A percentile compares a stretch with the other conserved stretches of the same genome.
phyloP scores from a whole-genome alignment of 306 rosid genomes.

The Calophaca sinica region DNA sequence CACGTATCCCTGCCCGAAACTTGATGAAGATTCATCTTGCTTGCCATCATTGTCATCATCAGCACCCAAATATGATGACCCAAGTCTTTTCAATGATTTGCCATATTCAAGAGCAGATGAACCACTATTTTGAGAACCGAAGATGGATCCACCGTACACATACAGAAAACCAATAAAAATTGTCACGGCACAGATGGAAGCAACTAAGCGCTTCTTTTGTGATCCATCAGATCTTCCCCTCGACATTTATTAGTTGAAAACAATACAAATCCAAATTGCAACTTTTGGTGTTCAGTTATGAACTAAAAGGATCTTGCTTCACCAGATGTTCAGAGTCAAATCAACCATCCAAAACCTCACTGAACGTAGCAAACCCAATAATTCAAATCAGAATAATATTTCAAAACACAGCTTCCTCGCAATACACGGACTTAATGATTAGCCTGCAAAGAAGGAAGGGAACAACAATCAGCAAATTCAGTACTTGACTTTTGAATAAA shows the following conservation, averaged over 20 bases:
- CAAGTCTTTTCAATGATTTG: constrained; percentile 78
- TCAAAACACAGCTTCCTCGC: constrained; percentile 35
- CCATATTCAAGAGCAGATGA: constrained; percentile 85
- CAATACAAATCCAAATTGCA: constrained; percentile 45
- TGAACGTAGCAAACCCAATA: constrained; percentile 5
- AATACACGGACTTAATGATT: constrained; percentile 9
- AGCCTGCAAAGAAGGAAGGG: constrained; percentile 53
- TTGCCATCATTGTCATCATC: constrained; percentile 74
- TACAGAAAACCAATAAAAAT: constrained; percentile 80
- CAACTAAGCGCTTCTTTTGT: constrained; percentile 76
- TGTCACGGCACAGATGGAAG: constrained; percentile 62
- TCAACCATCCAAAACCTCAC: constrained; percentile 26
- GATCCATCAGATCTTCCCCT: constrained; percentile 89
- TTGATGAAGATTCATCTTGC: constrained; percentile 71
- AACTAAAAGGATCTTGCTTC: constrained; percentile 46
- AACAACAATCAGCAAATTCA: constrained; percentile 42
- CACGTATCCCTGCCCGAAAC: constrained; percentile 61
- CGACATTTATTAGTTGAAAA: constrained; percentile 59
- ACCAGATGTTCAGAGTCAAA: constrained; percentile 43
- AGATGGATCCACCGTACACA: constrained; percentile 84
- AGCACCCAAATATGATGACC: constrained; percentile 77
- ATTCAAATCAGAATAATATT: constrained; percentile 35
- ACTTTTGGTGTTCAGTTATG: constrained; percentile 36
- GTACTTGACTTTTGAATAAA: constrained; percentile 26
- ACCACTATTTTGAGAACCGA: constrained; percentile 69